These are phyloP conservation scores for Trichoderma guizhouense DNA, from an alignment of 2,329 filamentous ascomycete species.

Conservation along the genomic window DNA sequence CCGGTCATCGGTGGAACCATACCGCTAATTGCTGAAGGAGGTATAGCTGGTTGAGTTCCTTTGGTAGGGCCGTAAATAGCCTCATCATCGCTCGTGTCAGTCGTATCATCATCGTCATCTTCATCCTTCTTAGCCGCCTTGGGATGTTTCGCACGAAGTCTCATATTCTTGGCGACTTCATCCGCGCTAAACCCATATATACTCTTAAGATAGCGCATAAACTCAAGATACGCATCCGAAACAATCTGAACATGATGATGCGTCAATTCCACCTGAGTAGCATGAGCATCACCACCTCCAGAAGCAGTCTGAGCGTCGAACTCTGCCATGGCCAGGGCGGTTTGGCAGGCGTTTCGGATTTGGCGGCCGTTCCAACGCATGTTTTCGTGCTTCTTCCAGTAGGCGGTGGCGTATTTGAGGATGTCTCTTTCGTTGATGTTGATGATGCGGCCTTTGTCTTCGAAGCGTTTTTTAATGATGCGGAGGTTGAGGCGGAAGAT, in stretches of 20 bases:
- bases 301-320: conserved; percentile 28
- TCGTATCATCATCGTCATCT: neutral
- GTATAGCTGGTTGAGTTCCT: neutral
- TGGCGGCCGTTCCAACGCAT: conserved; percentile 22
- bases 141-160: neutral
- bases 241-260: conserved; percentile 23
- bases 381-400: conserved; percentile 1
- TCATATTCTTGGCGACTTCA: neutral
- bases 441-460: neutral
- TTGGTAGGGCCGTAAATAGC: neutral
- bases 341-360: conserved; percentile 22
- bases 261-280: conserved; percentile 19
- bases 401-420: neutral
- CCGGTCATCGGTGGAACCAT: neutral
- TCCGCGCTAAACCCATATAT: conserved; percentile 6
- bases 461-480: conserved; percentile 23
- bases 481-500: conserved; percentile 21
- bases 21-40: neutral
- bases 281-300: neutral
- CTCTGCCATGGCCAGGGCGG: conserved; percentile 31
- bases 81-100: neutral
- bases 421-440: neutral
- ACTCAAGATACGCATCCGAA: conserved; percentile 23
- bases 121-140: neutral
- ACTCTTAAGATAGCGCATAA: conserved; percentile 22